Evolutionary conservation across 2,329 filamentous ascomycete genomes (phyloP), one percentile per base, ranked within the genome.

Genomic region (Boeremia exigua): DNA sequence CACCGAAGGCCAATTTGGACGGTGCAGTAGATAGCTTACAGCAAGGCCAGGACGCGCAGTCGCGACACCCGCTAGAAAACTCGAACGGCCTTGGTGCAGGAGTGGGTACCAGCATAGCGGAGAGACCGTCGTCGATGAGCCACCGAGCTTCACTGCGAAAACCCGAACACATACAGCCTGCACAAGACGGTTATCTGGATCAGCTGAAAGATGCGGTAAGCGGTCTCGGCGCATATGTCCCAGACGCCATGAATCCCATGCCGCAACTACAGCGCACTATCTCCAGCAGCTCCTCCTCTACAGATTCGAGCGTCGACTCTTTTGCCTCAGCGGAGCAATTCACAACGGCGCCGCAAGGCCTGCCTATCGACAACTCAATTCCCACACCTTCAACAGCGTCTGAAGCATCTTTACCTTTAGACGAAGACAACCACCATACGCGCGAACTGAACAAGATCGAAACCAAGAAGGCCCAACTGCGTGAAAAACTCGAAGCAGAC

Each of bases 381-480:
- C 60, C 53, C 11, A 70, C 70, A 6, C 66, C 69, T 7, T 73
- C 70, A 5, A 66, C 62, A 2, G 42, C 54, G 5, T 70, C 73
- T 5, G 62, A 68, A 28, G 58, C 64, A 37, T 70, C 69, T 7
- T 45, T 69, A 2, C 48, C 65, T 14, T 45, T 65, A 7, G 12
- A 34, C 10, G 62, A 63, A 6, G 60, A 63, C 14, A 59, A 48
- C 25, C 58, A 50, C 5, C 63, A 71, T 2, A 72, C 85, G 57
- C 63, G 64, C n/a, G 86, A 90, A 62, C 80, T 92, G 3, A 78
- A 79, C 55, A 89, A 87, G 67, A 81, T 90, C 8, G 79, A 86
- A 42, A 81, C 85, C 14, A 84, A 84, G 53, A 84, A 84, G 8
- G 52, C 58, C 1, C 63, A 87, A 64, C 78, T 90, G 0, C 84